Evolutionary conservation across 2,329 filamentous ascomycete species (phyloP).

Genomic region (Penicillium carneum): DNA sequence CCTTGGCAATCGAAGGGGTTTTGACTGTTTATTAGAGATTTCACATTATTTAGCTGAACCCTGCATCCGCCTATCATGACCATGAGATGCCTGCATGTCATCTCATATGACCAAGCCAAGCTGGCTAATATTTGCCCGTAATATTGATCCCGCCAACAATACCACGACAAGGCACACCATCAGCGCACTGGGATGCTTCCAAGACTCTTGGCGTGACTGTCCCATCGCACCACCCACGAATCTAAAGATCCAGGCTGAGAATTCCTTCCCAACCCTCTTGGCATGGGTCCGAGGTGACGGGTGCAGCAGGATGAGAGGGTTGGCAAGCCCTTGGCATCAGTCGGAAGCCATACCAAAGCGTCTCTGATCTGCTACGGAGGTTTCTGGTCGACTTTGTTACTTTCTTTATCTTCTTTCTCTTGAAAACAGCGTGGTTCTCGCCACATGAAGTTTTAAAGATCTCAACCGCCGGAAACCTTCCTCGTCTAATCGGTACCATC

Average conservation of each 20-base stretch:
- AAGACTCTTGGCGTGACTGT: constrained; percentile 19
- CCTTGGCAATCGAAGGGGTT: constrained; percentile 2
- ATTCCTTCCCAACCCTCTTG: constrained; percentile 8
- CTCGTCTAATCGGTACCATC: constrained; percentile 1
- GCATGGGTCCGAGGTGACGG: constrained; percentile 9
- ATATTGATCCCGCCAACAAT: neutral
- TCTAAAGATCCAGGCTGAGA: constrained; percentile 4
- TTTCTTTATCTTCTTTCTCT: neutral
- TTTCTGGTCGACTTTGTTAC: neutral
- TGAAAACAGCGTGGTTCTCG: neutral
- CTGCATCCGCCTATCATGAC: neutral
- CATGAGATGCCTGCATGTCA: neutral
- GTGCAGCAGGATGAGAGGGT: constrained; percentile 5
- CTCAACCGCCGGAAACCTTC: neutral
- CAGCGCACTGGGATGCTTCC: neutral
- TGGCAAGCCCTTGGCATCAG: constrained; percentile 13
- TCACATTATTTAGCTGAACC: neutral
- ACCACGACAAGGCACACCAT: neutral
- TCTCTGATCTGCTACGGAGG: neutral
- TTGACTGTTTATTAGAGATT: neutral
- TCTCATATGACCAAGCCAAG: constrained; percentile 1
- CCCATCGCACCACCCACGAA: neutral
- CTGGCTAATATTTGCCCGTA: neutral
- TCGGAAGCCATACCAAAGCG: neutral
- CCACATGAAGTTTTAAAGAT: neutral